Evolutionary conservation across 495 filamentous ascomycete genomes (phyloP).

Genomic region (Talaromyces proteolyticus): DNA sequence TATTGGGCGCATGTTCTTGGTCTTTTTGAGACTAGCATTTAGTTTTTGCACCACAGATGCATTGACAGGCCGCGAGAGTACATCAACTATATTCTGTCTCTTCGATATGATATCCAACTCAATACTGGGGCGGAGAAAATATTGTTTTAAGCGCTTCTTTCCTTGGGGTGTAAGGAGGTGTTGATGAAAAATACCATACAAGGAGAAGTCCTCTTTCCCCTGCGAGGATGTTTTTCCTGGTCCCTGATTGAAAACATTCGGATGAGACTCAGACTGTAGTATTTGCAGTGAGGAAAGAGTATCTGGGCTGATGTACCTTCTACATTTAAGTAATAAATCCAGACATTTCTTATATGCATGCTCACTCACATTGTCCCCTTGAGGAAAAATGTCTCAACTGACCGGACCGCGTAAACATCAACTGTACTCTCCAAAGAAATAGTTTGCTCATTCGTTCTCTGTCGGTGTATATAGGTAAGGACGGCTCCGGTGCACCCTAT

Average conservation of each 20-base stretch:
- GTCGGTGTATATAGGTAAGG: slow-evolving; percentile 69
- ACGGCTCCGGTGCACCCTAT: slow-evolving; percentile 85
- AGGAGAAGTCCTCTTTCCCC: slow-evolving; percentile 82
- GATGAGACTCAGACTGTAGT: slow-evolving; percentile 76
- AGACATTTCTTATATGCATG: background rate
- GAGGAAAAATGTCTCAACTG: slow-evolving; percentile 73
- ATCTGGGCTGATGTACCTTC: slow-evolving; percentile 73
- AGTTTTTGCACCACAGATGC: slow-evolving; percentile 47
- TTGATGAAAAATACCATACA: slow-evolving; percentile 77
- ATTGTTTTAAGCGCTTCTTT: slow-evolving; percentile 66
- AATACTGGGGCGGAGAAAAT: slow-evolving; percentile 77
- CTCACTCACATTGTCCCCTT: slow-evolving; percentile 62
- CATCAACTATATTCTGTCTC: slow-evolving; percentile 62
- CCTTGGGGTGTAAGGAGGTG: slow-evolving; percentile 81
- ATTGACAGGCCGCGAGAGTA: slow-evolving; percentile 70
- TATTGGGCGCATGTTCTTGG: slow-evolving; percentile 73
- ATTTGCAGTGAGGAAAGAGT: slow-evolving; percentile 82
- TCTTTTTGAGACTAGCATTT: slow-evolving; percentile 57
- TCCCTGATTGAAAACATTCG: slow-evolving; percentile 77
- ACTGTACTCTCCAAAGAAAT: slow-evolving; percentile 44
- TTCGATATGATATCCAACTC: slow-evolving; percentile 64
- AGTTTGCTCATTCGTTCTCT: slow-evolving; percentile 55
- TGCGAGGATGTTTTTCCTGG: slow-evolving; percentile 60
- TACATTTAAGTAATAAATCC: background rate
- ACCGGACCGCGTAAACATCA: slow-evolving; percentile 51